Base-by-base conservation (phyloP, 2,329 filamentous ascomycete species). In the Penicillium occitanis region DNA sequence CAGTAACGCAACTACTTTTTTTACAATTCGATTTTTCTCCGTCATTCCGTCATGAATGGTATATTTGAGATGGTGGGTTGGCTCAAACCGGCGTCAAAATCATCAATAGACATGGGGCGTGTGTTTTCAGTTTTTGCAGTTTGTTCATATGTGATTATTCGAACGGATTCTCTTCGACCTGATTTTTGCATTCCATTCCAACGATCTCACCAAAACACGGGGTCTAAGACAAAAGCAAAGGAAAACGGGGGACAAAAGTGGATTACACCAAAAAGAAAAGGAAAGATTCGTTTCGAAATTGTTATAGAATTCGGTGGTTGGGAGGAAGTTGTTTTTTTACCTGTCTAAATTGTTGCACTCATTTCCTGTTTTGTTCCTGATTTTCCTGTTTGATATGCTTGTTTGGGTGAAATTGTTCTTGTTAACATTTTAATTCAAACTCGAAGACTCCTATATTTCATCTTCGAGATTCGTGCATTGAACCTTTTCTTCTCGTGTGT, bases 81-180 rank as follows among this genome's bases (percentile, higher is more conserved):
- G 71, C 76, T 78, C 71, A 71, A 60, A 76, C 72, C 71, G 77
- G 77, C 77, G 77, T 78, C 77, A 75, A 77, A 72, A 73, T 62
- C 66, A 68, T 68, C 71, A 69, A 78, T 78, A 78, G 77, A 78
- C 75, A 50, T 73, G 75, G 77, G 76, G 76, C 75, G 77, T 78
- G 73, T 76, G 72, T 72, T 71, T 68, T 61, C 51, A 61, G 22
- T 68, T 13, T 42, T 64, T 66, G 65, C 42, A 40, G 42, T 44
- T 66, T 65, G 65, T 60, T 68, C 42, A 25, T 42, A 33, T 37
- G 65, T 66, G 87, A 87, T 75, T 72, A 75, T 6, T 57, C 33
- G 53, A 57, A 57, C 33, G 53, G 37, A 46, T 61, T 61, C 37
- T 61, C 14, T 30, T 44, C 35, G 3, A 60, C 37, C 25, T 61